Conservation (phyloP, 139 green algal species). For the Chlorella sorokiniana region DNA sequence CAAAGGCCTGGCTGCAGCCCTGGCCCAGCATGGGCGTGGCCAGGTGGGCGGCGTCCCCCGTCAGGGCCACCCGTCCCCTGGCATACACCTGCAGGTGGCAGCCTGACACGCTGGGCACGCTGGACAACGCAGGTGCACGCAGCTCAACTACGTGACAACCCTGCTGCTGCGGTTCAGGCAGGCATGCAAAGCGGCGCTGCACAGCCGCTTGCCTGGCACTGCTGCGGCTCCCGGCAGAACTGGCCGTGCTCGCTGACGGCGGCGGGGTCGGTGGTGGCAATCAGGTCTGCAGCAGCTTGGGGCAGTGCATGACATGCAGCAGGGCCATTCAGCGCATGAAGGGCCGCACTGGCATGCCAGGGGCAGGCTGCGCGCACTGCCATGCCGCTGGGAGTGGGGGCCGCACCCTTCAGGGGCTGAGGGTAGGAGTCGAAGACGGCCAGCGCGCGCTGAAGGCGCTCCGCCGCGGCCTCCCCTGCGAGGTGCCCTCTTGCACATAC, state of each 20-base stretch:
- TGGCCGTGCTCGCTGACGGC: not conserved
- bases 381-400: not conserved
- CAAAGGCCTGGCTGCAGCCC: constrained; percentile 20
- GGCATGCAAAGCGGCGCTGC: not conserved
- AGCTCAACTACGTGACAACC: not conserved
- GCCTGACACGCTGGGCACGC: not conserved
- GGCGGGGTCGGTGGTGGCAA: not conserved
- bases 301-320: not conserved
- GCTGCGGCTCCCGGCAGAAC: constrained; percentile 13
- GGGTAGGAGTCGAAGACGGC: not conserved
- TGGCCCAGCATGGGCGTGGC: constrained; percentile 11
- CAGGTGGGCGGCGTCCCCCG: constrained; percentile 17
- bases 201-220: constrained; percentile 1
- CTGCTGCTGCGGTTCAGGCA: not conserved
- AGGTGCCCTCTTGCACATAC: not conserved
- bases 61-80: not conserved
- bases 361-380: not conserved
- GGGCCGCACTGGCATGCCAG: not conserved
- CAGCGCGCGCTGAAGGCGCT: not conserved
- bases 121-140: not conserved
- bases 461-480: not conserved
- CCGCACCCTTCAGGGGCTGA: not conserved
- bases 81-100: constrained; percentile 4
- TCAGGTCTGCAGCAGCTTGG: not conserved
- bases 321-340: not conserved